phyloP scores from a whole-genome alignment of 2,329 filamentous ascomycete species.

The Phyllosticta paracitricarpa region DNA sequence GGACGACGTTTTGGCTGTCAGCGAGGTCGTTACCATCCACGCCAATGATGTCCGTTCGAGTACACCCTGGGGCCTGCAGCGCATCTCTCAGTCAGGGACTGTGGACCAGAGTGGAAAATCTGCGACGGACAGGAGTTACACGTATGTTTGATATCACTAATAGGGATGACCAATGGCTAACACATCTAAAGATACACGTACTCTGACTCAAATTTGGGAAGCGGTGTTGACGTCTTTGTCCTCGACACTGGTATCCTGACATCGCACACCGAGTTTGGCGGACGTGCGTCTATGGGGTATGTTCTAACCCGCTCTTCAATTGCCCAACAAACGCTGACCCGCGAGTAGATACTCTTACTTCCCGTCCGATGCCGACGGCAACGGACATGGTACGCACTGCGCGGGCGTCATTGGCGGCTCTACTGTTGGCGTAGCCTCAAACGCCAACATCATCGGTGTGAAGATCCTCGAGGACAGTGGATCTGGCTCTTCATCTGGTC shows the following conservation, averaged over 20 bases:
- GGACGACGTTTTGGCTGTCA: neutral
- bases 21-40: neutral
- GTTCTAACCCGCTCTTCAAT: constrained; percentile 12
- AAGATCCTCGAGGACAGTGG: constrained; percentile 23
- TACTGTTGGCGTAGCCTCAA: constrained; percentile 27
- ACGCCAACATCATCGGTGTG: constrained; percentile 25
- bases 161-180: neutral
- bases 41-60: neutral
- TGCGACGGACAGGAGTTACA: neutral
- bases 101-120: neutral
- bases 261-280: constrained; percentile 37
- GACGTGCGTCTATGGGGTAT: constrained; percentile 19
- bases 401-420: constrained; percentile 25
- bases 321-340: no score
- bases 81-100: constrained; percentile 17
- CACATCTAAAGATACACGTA: constrained; percentile 1
- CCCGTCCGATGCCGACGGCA: neutral
- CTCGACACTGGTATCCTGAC: constrained; percentile 55
- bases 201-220: constrained; percentile 1
- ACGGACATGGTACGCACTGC: constrained; percentile 13
- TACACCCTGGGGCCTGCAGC: constrained; percentile 21
- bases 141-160: neutral
- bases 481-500: neutral
- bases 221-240: constrained; percentile 45
- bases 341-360: neutral